Base-by-base conservation (phyloP, 2,329 filamentous ascomycete genomes). In the Colletotrichum caudatum region DNA sequence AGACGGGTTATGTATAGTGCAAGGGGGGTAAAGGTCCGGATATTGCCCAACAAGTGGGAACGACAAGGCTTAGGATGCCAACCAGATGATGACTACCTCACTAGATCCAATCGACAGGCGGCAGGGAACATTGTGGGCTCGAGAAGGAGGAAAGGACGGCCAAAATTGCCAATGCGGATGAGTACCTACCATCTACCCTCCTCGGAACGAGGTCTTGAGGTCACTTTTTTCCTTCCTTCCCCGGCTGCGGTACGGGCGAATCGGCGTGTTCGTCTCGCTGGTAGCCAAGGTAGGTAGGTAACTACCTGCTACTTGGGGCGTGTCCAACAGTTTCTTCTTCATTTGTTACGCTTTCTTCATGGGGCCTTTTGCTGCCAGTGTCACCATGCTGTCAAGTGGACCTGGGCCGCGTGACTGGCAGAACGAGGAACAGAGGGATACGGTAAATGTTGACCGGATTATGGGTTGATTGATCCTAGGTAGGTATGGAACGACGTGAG, bases 261-360 rank as follows among this genome's bases (percentile, higher is more conserved):
- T 41, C 33, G 44, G 26, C 44, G 12, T 48, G 37, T 41, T 33
- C 41, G n/a, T 39, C 50, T 56, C 23, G 29, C 35, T 12, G 58
- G 12, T 12, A 29, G 29, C 37, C 11, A 12, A 39, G 35, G 9
- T 37, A 39, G 11, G 12, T 20, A 20, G 41, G 18, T 44, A 20
- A 18, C 1, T n/a, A 46, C 46, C 37, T 60, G 35, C 44, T 20
- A 50, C 50, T 64, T 26, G 20, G 48, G 5, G 46, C 26, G 48
- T 69, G 69, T 60, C 68, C 60, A 50, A 69, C 33, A 71, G 59
- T 71, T 69, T 72, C 54, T 68, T 64, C 48, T 69, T 69, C 58
- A 56, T 69, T 29, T 50, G 69, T 60, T 57, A 69, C 65, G 69
- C 53, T 72, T 71, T 72, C 54, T 61, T 69, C 60, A 54, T 29